Evolutionary conservation across 768 basidiomycete species (phyloP), one percentile per base, ranked within the genome.

Genomic region (Podaxis sp.): DNA sequence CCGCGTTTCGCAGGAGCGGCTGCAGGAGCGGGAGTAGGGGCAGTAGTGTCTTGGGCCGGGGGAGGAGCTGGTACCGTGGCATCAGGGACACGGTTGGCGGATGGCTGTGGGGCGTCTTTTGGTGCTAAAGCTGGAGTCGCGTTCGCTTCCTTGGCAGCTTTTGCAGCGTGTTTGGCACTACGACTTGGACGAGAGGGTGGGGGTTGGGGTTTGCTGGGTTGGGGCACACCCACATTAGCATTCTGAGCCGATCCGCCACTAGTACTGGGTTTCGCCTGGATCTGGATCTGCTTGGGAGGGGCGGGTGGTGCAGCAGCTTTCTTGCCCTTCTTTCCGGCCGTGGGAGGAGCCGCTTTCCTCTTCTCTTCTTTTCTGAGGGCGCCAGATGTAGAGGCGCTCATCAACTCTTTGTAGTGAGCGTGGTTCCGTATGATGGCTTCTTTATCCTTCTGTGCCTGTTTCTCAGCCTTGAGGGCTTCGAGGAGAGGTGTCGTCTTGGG

Each of bases 401-500:
- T 66, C 54, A 73, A 72, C 40, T 85, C 86, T 69, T 87, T 87
- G 75, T 89, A 88, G 70, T 90, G 90, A 0, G 85, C 82, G 41
- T 92, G 89, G 60, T 86, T 89, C 41, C 88, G 85, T 36, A 87
- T 76, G 61, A 88, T 91, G 29, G 85, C 76, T 67, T 89, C 87
- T 69, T 87, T 92, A 71, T 90, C 91, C 68, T 83, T 88, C 68
- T 85, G 83, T 0, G 85, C 83, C 5, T 81, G 80, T 70, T 89
- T 91, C 73, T 93, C 90, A 0, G 92, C 91, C 66, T 94, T 93
- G 65, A 98, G 86, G 0, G 95, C 93, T 70, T 96, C 96, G 52
- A 99, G 85, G 22, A 98, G 84, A 0, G 96, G 96, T 0, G 96
- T 97, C 0, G 91, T 89, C 65, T 88, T 95, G 1, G 92, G 91